A percentile compares a stretch with the other conserved stretches of the same genome.
Evolutionary conservation across 495 filamentous ascomycete genomes (phyloP).

Genomic region (Cercophora sp.): DNA sequence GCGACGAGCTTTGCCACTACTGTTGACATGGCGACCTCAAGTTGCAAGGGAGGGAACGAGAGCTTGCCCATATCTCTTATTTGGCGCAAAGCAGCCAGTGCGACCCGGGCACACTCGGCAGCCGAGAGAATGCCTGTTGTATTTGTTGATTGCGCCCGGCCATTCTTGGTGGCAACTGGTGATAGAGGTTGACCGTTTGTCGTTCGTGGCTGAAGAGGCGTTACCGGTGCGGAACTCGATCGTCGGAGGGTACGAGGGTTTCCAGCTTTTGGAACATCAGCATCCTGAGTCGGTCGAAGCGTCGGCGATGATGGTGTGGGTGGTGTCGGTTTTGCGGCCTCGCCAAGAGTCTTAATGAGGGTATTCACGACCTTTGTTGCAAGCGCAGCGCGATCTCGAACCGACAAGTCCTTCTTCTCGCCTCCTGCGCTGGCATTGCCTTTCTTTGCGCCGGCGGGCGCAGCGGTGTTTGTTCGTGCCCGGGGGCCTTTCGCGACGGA

Average conservation of each 20-base stretch:
- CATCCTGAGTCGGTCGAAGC: slow-evolving; percentile 26
- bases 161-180: slow-evolving; percentile 34
- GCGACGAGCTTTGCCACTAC: slow-evolving; percentile 69
- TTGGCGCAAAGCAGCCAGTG: slow-evolving; percentile 65
- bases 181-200: slow-evolving; percentile 50
- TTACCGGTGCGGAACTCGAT: slow-evolving; percentile 45
- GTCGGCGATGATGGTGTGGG: slow-evolving; percentile 20
- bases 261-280: slow-evolving; percentile 32
- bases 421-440: slow-evolving; percentile 16
- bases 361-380: slow-evolving; percentile 80
- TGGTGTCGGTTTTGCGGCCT: slow-evolving; percentile 57
- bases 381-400: slow-evolving; percentile 62
- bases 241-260: slow-evolving; percentile 37
- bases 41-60: slow-evolving; percentile 60
- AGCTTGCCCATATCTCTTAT: slow-evolving; percentile 47
- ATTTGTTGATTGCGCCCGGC: slow-evolving; percentile 21
- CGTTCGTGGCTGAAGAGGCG: slow-evolving; percentile 49
- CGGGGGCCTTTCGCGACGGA: slow-evolving; percentile 27
- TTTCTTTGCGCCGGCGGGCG: slow-evolving; percentile 15
- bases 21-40: slow-evolving; percentile 79
- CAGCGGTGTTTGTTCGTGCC: slow-evolving; percentile 22
- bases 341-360: slow-evolving; percentile 67
- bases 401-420: slow-evolving; percentile 38
- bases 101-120: slow-evolving; percentile 73
- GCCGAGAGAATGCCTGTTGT: slow-evolving; percentile 39